Evolutionary conservation across 2,329 filamentous ascomycete genomes (phyloP).

Genomic region (Alternaria sp.): DNA sequence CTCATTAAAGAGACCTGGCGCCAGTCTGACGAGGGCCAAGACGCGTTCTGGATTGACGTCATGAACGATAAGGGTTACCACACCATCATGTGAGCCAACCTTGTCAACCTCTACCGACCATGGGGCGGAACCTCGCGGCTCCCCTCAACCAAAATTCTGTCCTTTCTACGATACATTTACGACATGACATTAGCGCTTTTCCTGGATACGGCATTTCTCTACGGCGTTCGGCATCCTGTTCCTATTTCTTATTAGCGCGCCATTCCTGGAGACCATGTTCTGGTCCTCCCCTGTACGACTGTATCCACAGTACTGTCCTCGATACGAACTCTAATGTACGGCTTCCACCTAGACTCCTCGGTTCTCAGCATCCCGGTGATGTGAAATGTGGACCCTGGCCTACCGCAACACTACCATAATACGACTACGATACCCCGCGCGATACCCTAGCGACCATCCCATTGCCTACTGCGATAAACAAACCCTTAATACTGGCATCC

Average conservation of each 20-base stretch:
- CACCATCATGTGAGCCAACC: conserved; percentile 58
- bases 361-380: conserved; percentile 31
- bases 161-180: conserved; percentile 7
- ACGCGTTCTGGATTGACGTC: conserved; percentile 63
- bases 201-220: conserved; percentile 3
- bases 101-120: not conserved
- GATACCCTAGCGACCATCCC: conserved; percentile 20
- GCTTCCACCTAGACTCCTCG: conserved; percentile 24
- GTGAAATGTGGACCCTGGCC: conserved; percentile 20
- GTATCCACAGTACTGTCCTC: conserved; percentile 7
- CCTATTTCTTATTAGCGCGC: conserved; percentile 11
- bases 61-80: conserved; percentile 64
- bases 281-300: conserved; percentile 23
- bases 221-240: conserved; percentile 9
- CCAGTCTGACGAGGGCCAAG: conserved; percentile 57
- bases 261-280: conserved; percentile 15
- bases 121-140: not conserved
- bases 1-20: conserved; percentile 62
- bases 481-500: conserved; percentile 17
- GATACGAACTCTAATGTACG: conserved; percentile 37
- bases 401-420: conserved; percentile 11
- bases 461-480: conserved; percentile 18
- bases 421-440: conserved; percentile 12
- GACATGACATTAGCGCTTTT: not conserved
- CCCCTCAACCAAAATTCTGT: conserved; percentile 2